Evolutionary conservation across 2,329 filamentous ascomycete genomes (phyloP), one percentile per base, ranked within the genome.

Genomic region (Pyricularia sp.): DNA sequence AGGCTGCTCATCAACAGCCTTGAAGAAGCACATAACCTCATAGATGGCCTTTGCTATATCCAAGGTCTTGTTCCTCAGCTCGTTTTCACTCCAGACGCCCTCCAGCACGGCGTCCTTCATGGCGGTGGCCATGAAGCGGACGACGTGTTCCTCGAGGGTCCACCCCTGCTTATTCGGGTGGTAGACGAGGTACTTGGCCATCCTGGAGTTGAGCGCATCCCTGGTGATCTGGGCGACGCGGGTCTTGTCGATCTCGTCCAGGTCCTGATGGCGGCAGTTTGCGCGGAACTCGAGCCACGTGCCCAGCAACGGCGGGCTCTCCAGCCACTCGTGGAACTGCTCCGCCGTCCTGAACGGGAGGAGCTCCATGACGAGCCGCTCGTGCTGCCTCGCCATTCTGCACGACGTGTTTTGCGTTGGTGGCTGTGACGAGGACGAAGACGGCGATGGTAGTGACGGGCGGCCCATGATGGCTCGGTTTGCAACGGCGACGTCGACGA

Each of bases 291-390:
- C 79, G 68, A 72, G n/a, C 78, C 78, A 81, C 30, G 77, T 74
- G 59, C 77, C 78, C 68, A 74, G 73, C 20, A 80, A 74, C 58
- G 74, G 74, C 58, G 71, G 65, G 69, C 77, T 71, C 63, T 70
- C 68, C 11, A 80, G 75, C 79, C 78, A 81, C 30, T 75, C 75
- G 59, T 76, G 76, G 72, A 81, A 80, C 69, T 75, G 72, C 30
- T 65, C 63, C 42, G 69, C 64, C 65, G 77, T 76, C 64, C 76
- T 76, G 74, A 80, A 78, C 31, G 79, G 78, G 12, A 81, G 75
- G 58, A 79, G 76, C 70, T 80, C 78, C 70, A 80, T 73, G 67
- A 80, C 74, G 42, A 81, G 78, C 36, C 79, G 77, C 72, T 79
- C 76, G 71, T 79, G 77, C 71, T 80, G 78, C 3, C 72, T 69